Conservation (phyloP, 2,329 filamentous ascomycete species). For the Aspergillus nomiae region DNA sequence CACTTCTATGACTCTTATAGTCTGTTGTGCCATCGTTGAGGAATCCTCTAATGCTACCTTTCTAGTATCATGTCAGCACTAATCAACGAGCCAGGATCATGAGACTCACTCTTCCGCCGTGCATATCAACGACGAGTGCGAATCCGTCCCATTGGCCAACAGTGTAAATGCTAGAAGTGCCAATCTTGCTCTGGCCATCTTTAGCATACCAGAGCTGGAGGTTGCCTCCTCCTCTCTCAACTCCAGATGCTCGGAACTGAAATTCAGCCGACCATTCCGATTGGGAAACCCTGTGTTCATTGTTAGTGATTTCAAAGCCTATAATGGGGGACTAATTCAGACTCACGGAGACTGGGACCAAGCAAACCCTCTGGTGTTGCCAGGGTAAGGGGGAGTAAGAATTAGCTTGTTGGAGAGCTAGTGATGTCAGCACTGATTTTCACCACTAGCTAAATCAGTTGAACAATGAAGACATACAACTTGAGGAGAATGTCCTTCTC, state of each 20-base stretch:
- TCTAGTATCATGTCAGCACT: conserved; percentile 38
- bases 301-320: conserved; percentile 7
- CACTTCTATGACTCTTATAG: conserved; percentile 72
- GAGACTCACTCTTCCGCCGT: conserved; percentile 63
- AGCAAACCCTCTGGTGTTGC: conserved; percentile 78
- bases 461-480: conserved; percentile 40
- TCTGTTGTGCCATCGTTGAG: conserved; percentile 86
- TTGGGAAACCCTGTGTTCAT: conserved; percentile 44
- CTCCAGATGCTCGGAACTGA: conserved; percentile 83
- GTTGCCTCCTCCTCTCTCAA: conserved; percentile 83
- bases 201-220: conserved; percentile 90
- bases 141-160: conserved; percentile 86
- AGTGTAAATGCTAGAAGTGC: conserved; percentile 79
- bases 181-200: conserved; percentile 66
- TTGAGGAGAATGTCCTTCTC: conserved; percentile 58
- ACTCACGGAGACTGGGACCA: conserved; percentile 68
- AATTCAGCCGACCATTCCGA: conserved; percentile 80
- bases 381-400: conserved; percentile 84
- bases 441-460: not conserved
- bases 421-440: conserved; percentile 16
- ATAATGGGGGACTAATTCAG: not conserved
- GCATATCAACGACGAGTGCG: conserved; percentile 80
- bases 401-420: conserved; percentile 85
- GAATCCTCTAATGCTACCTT: conserved; percentile 86
- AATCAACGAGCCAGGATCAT: not conserved